Conservation (phyloP, 805 yeast genomes). For the Pichia sporocuriosa region DNA sequence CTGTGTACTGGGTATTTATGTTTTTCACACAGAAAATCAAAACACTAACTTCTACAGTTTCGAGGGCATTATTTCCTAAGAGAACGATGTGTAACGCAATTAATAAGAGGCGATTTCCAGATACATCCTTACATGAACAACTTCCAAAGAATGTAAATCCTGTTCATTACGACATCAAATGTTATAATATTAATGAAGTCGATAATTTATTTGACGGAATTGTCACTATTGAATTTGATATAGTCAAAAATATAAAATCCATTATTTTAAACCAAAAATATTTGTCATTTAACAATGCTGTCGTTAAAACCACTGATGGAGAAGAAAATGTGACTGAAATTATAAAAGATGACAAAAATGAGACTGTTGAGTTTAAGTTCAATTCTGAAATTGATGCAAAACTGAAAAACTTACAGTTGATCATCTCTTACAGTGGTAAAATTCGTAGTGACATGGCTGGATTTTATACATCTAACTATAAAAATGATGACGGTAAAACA, state of each 20-base stretch:
- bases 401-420: constrained; percentile 24
- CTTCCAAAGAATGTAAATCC: constrained; percentile 54
- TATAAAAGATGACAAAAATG: constrained; percentile 37
- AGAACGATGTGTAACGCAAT: constrained; percentile 6
- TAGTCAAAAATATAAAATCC: constrained; percentile 35
- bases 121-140: constrained; percentile 42
- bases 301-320: constrained; percentile 16
- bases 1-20: neutral
- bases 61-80: neutral
- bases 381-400: constrained; percentile 24
- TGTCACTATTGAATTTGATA: constrained; percentile 42
- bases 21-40: neutral
- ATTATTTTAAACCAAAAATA: constrained; percentile 45
- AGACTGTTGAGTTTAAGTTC: constrained; percentile 57
- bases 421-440: constrained; percentile 34
- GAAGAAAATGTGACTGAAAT: constrained; percentile 21
- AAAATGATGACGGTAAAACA: constrained; percentile 30
- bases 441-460: constrained; percentile 53
- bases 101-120: constrained; percentile 13
- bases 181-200: constrained; percentile 49
- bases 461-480: constrained; percentile 43
- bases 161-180: constrained; percentile 58
- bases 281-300: constrained; percentile 28
- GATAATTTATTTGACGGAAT: constrained; percentile 41
- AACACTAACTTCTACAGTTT: neutral